Evolutionary conservation across 2,329 filamentous ascomycete genomes (phyloP).

Genomic region (Colletotrichum cordylinicola): DNA sequence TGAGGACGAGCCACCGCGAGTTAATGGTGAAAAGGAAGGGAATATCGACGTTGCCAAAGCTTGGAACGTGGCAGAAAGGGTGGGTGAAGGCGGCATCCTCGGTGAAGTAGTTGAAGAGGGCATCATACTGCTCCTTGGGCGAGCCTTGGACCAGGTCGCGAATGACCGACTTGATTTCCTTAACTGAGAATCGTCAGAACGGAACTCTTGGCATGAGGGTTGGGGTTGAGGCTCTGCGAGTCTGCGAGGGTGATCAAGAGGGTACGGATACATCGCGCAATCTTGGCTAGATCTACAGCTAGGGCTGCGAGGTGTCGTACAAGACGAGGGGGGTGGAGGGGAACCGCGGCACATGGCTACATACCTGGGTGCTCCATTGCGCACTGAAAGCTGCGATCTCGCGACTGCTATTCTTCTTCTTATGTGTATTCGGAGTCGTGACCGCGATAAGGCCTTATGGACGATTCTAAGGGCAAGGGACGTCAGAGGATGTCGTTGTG

Average conservation of each 20-base stretch:
- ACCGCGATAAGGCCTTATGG: neutral
- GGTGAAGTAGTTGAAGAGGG: slow-evolving; percentile 77
- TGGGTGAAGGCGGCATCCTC: slow-evolving; percentile 76
- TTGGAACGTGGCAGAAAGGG: slow-evolving; percentile 75
- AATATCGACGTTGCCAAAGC: slow-evolving; percentile 47
- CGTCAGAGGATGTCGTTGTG: neutral
- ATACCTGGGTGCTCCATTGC: slow-evolving; percentile 20
- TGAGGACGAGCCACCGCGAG: slow-evolving; percentile 70
- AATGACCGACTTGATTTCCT: slow-evolving; percentile 72
- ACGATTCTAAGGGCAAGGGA: neutral
- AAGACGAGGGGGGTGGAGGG: neutral
- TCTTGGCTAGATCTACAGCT: neutral
- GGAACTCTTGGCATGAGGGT: neutral
- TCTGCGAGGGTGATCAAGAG: neutral
- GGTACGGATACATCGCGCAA: neutral
- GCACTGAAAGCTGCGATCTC: neutral
- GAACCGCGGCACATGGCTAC: neutral
- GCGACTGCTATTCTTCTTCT: neutral
- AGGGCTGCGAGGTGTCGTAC: neutral
- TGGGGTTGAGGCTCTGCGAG: neutral
- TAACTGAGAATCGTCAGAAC: slow-evolving; percentile 36
- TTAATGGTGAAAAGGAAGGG: slow-evolving; percentile 50
- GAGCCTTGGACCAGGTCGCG: slow-evolving; percentile 70
- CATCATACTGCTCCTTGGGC: slow-evolving; percentile 67
- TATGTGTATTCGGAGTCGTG: neutral